Evolutionary conservation across 2,329 filamentous ascomycete genomes (phyloP), one percentile per base, ranked within the genome.

Genomic region (Aspergillus felis): DNA sequence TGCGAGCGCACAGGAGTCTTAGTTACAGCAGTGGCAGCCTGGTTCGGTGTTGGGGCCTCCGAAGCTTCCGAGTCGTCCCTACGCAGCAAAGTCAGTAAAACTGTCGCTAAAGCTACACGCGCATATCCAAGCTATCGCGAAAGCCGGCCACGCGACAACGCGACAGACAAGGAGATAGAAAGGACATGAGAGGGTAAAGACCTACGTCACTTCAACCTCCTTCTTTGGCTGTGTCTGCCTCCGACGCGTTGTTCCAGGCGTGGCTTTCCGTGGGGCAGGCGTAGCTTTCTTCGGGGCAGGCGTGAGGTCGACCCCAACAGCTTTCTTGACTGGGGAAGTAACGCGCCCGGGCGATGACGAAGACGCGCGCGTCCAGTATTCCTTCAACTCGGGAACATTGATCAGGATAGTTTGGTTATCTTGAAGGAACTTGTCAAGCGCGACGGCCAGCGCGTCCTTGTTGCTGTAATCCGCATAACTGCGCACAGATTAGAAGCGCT

Each of bases 381-480:
- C 86, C 60, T 82, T 78, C 71, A 96, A 84, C 55, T 79, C 80
- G 55, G 86, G 76, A 63, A 92, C 84, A 57, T 79, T 79, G 53
- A 82, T 80, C 70, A 90, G 88, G 60, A 81, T 81, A 62, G 83
- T 79, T 65, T 84, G 81, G 77, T 96, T 89, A 61, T 84, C 81
- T 64, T 85, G 81, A 49, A 96, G 84, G 75, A 86, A 87, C 50
- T 87, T 82, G 66, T 95, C 89, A 62, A 96, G 84, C 48, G 84
- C 84, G 58, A 82, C 74, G 70, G 93, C 90, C 59, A 97, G 84
- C 51, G 96, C 91, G 62, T 82, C 80, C 77, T 96, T 96, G 74
- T 88, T 89, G 62, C 88, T 78, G 56, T 82, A 80, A 64, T 90
- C 86, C 69, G 84, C 87, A 69, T 89, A 92, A 69, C 55, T 51